These are phyloP conservation scores for Monilinia fructigena DNA, from an alignment of 2,329 filamentous ascomycete genomes.

Conservation along the genomic window DNA sequence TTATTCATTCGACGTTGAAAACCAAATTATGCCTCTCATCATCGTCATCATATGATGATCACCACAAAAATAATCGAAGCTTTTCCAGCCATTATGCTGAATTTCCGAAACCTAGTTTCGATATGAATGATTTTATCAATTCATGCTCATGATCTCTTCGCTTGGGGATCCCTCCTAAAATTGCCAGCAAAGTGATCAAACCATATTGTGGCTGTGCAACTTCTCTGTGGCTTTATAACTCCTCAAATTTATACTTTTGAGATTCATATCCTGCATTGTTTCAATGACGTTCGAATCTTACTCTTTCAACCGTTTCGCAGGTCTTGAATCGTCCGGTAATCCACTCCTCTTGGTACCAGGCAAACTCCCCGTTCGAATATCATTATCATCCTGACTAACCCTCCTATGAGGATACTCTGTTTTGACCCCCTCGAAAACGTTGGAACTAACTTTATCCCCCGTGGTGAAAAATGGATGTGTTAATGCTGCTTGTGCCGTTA, in stretches of 20 bases:
- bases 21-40: not conserved
- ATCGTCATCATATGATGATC: constrained; percentile 11
- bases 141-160: constrained; percentile 12
- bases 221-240: not conserved
- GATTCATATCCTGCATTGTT: constrained; percentile 1
- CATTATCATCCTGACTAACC: constrained; percentile 92
- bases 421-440: constrained; percentile 89
- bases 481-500: constrained; percentile 86
- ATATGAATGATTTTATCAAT: constrained; percentile 18
- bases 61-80: not conserved
- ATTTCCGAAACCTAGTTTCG: constrained; percentile 1
- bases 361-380: constrained; percentile 85
- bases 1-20: not conserved
- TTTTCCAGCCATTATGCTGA: constrained; percentile 7
- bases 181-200: not conserved
- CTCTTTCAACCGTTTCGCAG: constrained; percentile 63
- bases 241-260: not conserved
- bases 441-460: constrained; percentile 65
- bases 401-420: constrained; percentile 83
- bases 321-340: constrained; percentile 72
- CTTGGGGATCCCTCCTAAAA: constrained; percentile 11
- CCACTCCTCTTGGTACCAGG: constrained; percentile 90
- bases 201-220: constrained; percentile 21
- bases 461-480: constrained; percentile 85
- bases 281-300: constrained; percentile 22